These are phyloP conservation scores for Penicillium capsulatum DNA, from an alignment of 2,329 filamentous ascomycete species.

Conservation along the genomic window DNA sequence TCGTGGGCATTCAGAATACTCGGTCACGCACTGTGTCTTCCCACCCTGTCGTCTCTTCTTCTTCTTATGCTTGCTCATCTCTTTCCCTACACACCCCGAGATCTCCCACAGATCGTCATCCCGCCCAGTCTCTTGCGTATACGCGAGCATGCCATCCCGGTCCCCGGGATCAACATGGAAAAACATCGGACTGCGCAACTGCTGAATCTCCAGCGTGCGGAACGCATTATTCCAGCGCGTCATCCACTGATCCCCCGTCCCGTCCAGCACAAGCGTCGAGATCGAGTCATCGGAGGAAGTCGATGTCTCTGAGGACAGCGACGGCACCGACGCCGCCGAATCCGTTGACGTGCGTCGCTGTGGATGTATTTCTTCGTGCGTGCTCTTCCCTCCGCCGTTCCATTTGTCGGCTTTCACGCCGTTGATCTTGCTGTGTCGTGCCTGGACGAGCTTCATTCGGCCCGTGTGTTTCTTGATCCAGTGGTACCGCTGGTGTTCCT, in stretches of 20 bases:
- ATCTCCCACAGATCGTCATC: constrained; percentile 66
- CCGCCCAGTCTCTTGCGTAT: constrained; percentile 59
- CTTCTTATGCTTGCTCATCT: constrained; percentile 70
- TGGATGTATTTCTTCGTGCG: constrained; percentile 5
- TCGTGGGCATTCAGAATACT: too few species aligned
- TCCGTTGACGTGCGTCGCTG: constrained; percentile 16
- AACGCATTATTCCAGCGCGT: constrained; percentile 67
- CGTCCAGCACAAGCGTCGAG: constrained; percentile 64
- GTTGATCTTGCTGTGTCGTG: constrained; percentile 25
- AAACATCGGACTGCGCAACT: constrained; percentile 75
- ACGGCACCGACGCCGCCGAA: constrained; percentile 20
- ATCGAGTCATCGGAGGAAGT: constrained; percentile 12
- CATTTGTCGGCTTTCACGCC: constrained; percentile 29
- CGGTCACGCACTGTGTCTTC: constrained; percentile 44
- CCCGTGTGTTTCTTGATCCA: constrained; percentile 66
- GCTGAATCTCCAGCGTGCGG: constrained; percentile 62
- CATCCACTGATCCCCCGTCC: constrained; percentile 62
- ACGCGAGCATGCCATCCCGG: constrained; percentile 67
- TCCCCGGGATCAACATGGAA: constrained; percentile 76
- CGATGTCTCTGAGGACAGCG: constrained; percentile 18
- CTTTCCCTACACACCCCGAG: constrained; percentile 69
- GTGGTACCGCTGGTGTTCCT: constrained; percentile 75
- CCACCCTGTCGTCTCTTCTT: constrained; percentile 66
- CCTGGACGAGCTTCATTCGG: constrained; percentile 49
- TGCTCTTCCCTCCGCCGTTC: constrained; percentile 13